Evolutionary conservation across 2,329 filamentous ascomycete genomes (phyloP), one percentile per base, ranked within the genome.

Genomic region (Domatiomyces globalis): DNA sequence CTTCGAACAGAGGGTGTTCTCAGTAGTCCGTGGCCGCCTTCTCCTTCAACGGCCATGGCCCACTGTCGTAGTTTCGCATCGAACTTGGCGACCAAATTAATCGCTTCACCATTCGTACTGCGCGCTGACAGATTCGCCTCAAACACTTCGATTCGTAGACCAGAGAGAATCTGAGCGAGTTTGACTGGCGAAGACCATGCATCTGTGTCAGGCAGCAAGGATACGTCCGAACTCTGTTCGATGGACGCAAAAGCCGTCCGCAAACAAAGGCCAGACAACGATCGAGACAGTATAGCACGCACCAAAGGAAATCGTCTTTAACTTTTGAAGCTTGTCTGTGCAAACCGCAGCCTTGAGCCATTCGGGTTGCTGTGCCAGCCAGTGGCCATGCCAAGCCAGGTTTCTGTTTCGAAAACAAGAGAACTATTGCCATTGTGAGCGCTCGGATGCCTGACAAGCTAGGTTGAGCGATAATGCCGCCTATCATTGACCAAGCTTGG

Each of bases 331-430:
- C 43, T n/a, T 45, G 19, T 17, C 25, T 45, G 43, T 45, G 43
- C 43, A 45, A 45, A 9, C 43, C 43, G 43, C 43, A 45, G 43
- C 43, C 43, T 45, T 45, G 43, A 45, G 43, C 43, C 43, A 45
- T 45, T 22, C 43, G 43, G 2, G n/a, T 45, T 17, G 43, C 43
- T 45, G 43, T 45, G n/a, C 43, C 43, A 17, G 43, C 15, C 8
- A 45, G 43, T 10, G 43, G n/a, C 43, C 43, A 45, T 10, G 43
- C 43, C 43, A 45, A 17, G 15, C 43, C 43, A 45, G 43, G 43
- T 15, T 45, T 45, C 25, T 45, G 43, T 45, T 45, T 45, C 8
- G 2, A 45, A 5, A 45, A 10, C 8, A 45, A 22, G 8, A 45
- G 43, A 10, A 45, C n/a, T 45, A 45, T 17, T 45, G 43, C 43